These are phyloP conservation scores for Cyberlindnera veronae DNA, from an alignment of 805 yeast genomes.

Conservation along the genomic window DNA sequence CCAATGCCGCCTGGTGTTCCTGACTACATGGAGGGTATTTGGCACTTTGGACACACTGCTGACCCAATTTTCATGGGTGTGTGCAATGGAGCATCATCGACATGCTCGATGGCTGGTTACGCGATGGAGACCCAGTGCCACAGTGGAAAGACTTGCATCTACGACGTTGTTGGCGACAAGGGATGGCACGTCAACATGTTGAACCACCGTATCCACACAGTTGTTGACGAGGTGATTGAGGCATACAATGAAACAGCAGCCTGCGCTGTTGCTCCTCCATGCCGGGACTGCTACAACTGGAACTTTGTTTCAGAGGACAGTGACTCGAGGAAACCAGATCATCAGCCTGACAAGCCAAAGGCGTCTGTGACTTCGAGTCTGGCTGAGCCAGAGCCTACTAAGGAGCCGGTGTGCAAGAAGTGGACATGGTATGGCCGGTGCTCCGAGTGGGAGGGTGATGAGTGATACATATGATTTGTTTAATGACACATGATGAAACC, in stretches of 20 bases:
- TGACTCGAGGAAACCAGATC: constrained; percentile 2
- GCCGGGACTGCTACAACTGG: constrained; percentile 92
- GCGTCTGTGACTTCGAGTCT: constrained; percentile 2
- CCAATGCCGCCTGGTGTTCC: constrained; percentile 94
- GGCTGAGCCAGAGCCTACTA: constrained; percentile 18
- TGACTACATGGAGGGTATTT: constrained; percentile 69
- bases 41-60: constrained; percentile 96
- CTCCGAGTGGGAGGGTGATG: constrained; percentile 31
- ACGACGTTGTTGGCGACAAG: constrained; percentile 82
- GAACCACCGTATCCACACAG: constrained; percentile 88
- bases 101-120: constrained; percentile 89
- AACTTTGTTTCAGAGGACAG: constrained; percentile 48
- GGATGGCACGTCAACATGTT: constrained; percentile 90
- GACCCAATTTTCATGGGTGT: constrained; percentile 97
- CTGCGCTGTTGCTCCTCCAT: constrained; percentile 75
- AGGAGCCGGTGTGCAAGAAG: constrained; percentile 27
- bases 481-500: too few relatives aligned
- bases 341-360: too few relatives aligned
- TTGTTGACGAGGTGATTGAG: constrained; percentile 74
- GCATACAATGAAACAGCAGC: constrained; percentile 73
- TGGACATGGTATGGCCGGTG: constrained; percentile 60
- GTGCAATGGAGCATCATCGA: constrained; percentile 87
- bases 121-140: constrained; percentile 98
- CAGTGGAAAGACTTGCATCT: constrained; percentile 80
- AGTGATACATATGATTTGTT: neutral